Conservation (phyloP, 331 rosid genomes). For the Pyrus hybrid region DNA sequence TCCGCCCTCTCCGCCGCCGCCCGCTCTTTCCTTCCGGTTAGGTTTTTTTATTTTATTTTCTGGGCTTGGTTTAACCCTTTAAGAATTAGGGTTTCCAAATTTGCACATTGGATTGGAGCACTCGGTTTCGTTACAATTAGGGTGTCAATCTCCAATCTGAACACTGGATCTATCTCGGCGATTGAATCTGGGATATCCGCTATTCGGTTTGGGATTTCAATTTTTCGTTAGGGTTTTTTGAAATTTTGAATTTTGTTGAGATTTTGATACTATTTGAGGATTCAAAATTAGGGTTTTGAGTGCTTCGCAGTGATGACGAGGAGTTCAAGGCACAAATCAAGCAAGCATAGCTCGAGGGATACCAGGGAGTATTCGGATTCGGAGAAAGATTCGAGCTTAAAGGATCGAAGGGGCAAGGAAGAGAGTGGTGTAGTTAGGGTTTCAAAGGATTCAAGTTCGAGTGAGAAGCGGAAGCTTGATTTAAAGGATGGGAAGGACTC, state of each 20-base stretch:
- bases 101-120: not conserved
- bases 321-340: slow-evolving; percentile 86
- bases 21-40: not conserved
- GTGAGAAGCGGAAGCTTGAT: slow-evolving; percentile 71
- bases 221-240: not conserved
- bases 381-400: slow-evolving; percentile 60
- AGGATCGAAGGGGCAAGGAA: slow-evolving; percentile 78
- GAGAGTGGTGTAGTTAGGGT: slow-evolving; percentile 51
- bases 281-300: slow-evolving; percentile 21
- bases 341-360: slow-evolving; percentile 78
- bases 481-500: slow-evolving; percentile 46
- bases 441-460: too few relatives aligned
- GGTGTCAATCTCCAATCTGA: slow-evolving; percentile 25
- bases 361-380: slow-evolving; percentile 79
- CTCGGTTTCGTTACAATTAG: slow-evolving; percentile 19
- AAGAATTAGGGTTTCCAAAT: slow-evolving; percentile 28
- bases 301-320: slow-evolving; percentile 60
- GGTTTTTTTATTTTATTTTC: not conserved
- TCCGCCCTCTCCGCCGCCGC: slow-evolving; percentile 20
- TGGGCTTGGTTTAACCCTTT: not conserved
- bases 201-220: not conserved
- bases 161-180: not conserved
- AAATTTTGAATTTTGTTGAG: not conserved
- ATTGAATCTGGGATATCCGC: slow-evolving; percentile 12
- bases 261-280: not conserved